Percentiles rank a stretch among this genome's conserved stretches.
Evolutionary conservation across 306 rosid genomes (phyloP).

Genomic region (Medicago lupulina): DNA sequence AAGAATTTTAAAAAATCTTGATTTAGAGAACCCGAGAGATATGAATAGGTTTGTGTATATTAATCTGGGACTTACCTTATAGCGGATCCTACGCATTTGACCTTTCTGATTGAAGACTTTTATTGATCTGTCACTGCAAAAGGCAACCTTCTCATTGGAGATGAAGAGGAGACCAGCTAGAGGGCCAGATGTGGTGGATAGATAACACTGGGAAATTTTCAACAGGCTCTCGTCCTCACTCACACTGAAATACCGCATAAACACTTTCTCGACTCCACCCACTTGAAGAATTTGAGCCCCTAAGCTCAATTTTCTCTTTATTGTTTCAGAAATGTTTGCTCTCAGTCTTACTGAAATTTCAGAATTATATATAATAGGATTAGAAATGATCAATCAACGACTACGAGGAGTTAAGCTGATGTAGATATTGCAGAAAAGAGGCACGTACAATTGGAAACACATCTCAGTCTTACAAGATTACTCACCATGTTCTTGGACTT

Average conservation of each 20-base stretch:
- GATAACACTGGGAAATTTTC: conserved; percentile 67
- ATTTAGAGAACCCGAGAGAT: neutral
- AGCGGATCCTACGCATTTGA: conserved; percentile 46
- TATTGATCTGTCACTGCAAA: conserved; percentile 79
- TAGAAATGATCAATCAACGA: neutral
- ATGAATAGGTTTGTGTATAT: neutral
- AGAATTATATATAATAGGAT: neutral
- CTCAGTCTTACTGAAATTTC: conserved; percentile 21
- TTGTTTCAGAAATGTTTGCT: conserved; percentile 57
- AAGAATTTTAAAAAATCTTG: neutral
- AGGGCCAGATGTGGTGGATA: conserved; percentile 84
- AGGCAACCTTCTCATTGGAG: conserved; percentile 72
- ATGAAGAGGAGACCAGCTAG: conserved; percentile 82
- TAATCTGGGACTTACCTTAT: conserved; percentile 35
- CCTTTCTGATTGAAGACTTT: conserved; percentile 56
- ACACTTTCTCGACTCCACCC: conserved; percentile 67
- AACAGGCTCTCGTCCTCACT: conserved; percentile 64
- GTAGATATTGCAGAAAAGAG: neutral
- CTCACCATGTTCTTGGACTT: conserved; percentile 33
- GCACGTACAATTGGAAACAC: neutral
- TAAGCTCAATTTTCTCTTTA: conserved; percentile 69
- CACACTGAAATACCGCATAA: conserved; percentile 56
- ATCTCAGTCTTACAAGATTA: conserved; percentile 6
- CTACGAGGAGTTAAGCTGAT: neutral
- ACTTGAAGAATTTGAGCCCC: conserved; percentile 69